Evolutionary conservation across 352 stramenopile genomes (phyloP).

Genomic region (Phytophthora pseudosyringae): DNA sequence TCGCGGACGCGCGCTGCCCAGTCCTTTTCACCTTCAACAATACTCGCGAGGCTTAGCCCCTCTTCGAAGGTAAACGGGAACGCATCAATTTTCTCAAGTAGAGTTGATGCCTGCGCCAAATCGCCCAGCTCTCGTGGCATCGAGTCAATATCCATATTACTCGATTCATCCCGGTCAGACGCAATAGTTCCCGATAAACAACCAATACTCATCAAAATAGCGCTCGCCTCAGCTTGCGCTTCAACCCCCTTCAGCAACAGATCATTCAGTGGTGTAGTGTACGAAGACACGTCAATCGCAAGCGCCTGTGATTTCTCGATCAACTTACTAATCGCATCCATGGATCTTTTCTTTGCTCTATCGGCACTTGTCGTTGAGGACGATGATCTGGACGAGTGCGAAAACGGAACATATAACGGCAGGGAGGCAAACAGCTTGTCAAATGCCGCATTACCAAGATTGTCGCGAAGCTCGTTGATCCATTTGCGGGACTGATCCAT

Average conservation of each 20-base stretch:
- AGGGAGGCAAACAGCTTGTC: slow-evolving; percentile 65
- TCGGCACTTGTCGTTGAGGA: slow-evolving; percentile 26
- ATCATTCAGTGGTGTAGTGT: slow-evolving; percentile 63
- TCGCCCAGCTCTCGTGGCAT: slow-evolving; percentile 43
- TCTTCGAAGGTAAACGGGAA: slow-evolving; percentile 84
- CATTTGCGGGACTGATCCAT: slow-evolving; percentile 76
- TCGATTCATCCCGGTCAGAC: slow-evolving; percentile 10
- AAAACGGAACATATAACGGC: slow-evolving; percentile 32
- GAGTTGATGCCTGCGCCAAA: slow-evolving; percentile 52
- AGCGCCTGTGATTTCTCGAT: slow-evolving; percentile 70
- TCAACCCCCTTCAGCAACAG: slow-evolving; percentile 56
- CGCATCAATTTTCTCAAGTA: slow-evolving; percentile 71
- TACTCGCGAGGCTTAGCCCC: slow-evolving; percentile 55
- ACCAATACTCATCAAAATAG: slow-evolving; percentile 66
- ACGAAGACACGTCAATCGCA: slow-evolving; percentile 69
- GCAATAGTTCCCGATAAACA: slow-evolving; percentile 31
- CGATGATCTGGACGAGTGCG: slow-evolving; percentile 34
- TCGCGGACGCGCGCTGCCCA: slow-evolving; percentile 79
- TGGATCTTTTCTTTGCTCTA: slow-evolving; percentile 67
- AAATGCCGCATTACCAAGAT: slow-evolving; percentile 61
- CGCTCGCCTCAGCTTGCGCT: slow-evolving; percentile 54
- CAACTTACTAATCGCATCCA: slow-evolving; percentile 69
- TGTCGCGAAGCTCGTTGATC: slow-evolving; percentile 79
- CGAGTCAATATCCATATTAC: slow-evolving; percentile 26
- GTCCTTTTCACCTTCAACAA: slow-evolving; percentile 63